Base-by-base conservation (phyloP, 2,329 filamentous ascomycete genomes). In the Fusarium nematophilum region DNA sequence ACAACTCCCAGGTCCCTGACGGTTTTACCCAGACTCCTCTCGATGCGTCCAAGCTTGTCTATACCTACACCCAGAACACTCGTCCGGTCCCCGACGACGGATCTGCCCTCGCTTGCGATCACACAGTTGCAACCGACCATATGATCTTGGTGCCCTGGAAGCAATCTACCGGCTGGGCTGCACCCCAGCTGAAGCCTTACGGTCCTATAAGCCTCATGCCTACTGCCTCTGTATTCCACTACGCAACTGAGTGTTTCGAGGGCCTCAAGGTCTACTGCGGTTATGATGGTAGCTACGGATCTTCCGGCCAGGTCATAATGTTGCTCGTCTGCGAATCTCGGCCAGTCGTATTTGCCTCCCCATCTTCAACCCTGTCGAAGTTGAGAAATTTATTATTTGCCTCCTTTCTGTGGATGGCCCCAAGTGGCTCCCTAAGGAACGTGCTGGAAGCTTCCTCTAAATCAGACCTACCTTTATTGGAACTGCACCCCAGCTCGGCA, bases 211-310 rank as follows among this genome's bases (percentile, higher is more conserved):
- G 83, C 60, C 86, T 96, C 69, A 90, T 92, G 79, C 92, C 92
- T 27, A 93, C 90, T 4, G 91, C 92, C 11, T 91, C 88, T 4
- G 87, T 88, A 58, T 83, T 96, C 56, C 92, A 96, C 82, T 96
- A 96, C 77, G 92, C 92, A 9, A 96, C 92, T 39, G 90, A 94
- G 76, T 96, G 92, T 76, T 96, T 96, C 78, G 92, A 96, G 78
- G 92, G 92, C 9, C 78, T 85, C 68, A 96, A 96, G 77, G 86
- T 87, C 45, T 96, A 92, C 82, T 87, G 92, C 45, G 92, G 92
- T 51, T 84, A 84, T 64, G 90, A 94, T 73, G 89, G 88, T 67
- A 84, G 68, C 83, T 93, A 50, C 88, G 91, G 55, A 79, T 93
- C 52, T 94, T 94, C 83, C 87, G 91, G n/a, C 89, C 90, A 0